Conservation (phyloP, 2,329 filamentous ascomycete species). For the Apiospora sp. region DNA sequence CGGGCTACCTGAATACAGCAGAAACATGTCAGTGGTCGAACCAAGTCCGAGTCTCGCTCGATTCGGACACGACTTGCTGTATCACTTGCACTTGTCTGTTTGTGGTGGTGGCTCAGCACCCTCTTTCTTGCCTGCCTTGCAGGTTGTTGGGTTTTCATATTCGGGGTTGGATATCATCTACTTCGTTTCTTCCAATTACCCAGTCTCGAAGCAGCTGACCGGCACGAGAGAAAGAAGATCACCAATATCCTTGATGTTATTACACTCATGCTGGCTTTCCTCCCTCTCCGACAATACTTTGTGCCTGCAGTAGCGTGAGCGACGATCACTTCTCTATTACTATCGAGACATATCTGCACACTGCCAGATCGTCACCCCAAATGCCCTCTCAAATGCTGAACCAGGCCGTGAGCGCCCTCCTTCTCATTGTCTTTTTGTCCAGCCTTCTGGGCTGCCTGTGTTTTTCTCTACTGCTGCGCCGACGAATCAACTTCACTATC, state of each 20-base stretch:
- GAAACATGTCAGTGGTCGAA: neutral
- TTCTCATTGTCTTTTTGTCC: slow-evolving; percentile 35
- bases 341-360: neutral
- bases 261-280: neutral
- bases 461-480: slow-evolving; percentile 31
- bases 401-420: slow-evolving; percentile 29
- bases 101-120: neutral
- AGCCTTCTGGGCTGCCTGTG: slow-evolving; percentile 33
- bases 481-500: slow-evolving; percentile 34
- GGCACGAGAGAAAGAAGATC: neutral
- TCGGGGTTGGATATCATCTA: neutral
- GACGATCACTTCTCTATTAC: neutral
- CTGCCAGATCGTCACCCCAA: neutral
- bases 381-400: neutral
- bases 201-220: neutral
- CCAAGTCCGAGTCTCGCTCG: slow-evolving; percentile 9
- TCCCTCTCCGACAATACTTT: neutral
- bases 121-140: neutral
- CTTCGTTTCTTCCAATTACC: neutral
- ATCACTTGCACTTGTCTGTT: neutral
- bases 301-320: neutral
- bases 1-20: neutral
- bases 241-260: neutral
- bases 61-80: neutral
- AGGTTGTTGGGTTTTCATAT: neutral